phyloP scores from a whole-genome alignment of 1,284 basidiomycete species.

The Leccinum insolens region DNA sequence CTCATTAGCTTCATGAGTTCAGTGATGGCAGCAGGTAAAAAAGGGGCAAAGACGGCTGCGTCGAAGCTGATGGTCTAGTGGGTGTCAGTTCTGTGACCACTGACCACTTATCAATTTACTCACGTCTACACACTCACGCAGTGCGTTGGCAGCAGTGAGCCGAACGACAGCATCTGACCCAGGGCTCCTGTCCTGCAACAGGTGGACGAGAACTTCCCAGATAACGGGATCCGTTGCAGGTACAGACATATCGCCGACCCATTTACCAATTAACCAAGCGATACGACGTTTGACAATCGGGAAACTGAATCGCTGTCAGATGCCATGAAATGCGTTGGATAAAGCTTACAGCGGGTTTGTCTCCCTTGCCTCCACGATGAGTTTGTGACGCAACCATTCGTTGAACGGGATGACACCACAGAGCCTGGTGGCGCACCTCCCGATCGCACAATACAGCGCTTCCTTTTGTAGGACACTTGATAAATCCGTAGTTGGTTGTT shows the following conservation, averaged over 20 bases:
- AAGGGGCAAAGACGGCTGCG: slow-evolving; percentile 58
- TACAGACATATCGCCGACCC: slow-evolving; percentile 69
- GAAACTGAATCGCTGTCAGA: slow-evolving; percentile 53
- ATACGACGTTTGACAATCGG: slow-evolving; percentile 88
- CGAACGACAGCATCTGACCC: slow-evolving; percentile 83
- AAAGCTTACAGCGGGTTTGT: slow-evolving; percentile 56
- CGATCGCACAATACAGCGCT: slow-evolving; percentile 86
- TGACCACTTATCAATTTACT: slow-evolving; percentile 31
- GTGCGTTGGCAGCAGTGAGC: slow-evolving; percentile 74
- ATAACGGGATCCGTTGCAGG: slow-evolving; percentile 64
- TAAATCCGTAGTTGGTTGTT: slow-evolving; percentile 58
- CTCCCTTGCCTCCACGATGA: slow-evolving; percentile 59
- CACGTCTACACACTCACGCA: slow-evolving; percentile 84
- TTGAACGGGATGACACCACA: slow-evolving; percentile 67
- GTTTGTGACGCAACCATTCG: slow-evolving; percentile 63
- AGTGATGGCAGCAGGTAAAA: slow-evolving; percentile 57
- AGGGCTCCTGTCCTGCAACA: slow-evolving; percentile 67
- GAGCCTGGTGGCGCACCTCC: slow-evolving; percentile 76
- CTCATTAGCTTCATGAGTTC: slow-evolving; percentile 70
- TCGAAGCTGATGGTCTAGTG: slow-evolving; percentile 65
- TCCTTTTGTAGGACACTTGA: slow-evolving; percentile 77
- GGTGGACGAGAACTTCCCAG: slow-evolving; percentile 80
- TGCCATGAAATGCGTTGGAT: neutral
- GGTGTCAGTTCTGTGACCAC: slow-evolving; percentile 8
- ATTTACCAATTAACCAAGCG: slow-evolving; percentile 89